phyloP scores from a whole-genome alignment of 2,329 filamentous ascomycete species.

The Penicillium hordei region DNA sequence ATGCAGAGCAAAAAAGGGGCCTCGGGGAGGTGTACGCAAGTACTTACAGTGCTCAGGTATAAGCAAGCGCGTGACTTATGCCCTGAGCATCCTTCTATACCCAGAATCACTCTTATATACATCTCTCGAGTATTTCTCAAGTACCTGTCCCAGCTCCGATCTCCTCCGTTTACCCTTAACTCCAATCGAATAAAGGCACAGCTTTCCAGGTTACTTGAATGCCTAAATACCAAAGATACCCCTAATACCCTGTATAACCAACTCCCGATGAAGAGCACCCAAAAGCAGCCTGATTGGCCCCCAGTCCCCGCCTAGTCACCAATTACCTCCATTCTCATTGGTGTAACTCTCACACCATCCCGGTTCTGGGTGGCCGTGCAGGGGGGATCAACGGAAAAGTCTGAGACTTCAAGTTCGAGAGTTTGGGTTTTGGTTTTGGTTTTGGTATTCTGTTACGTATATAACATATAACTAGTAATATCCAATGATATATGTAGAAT shows the following conservation, averaged over 20 bases:
- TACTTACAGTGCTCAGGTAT: too few species aligned
- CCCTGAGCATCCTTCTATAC: background rate
- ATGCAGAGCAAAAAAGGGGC: too few species aligned
- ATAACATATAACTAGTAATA: background rate
- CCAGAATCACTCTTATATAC: too few species aligned
- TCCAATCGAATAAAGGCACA: background rate
- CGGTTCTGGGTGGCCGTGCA: conserved; percentile 24
- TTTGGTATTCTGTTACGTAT: background rate
- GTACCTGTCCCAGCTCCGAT: background rate
- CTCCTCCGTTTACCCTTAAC: background rate
- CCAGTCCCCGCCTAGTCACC: background rate
- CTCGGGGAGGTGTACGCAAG: background rate
- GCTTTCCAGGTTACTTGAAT: background rate
- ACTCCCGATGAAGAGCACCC: conserved; percentile 22
- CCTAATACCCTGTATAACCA: conserved; percentile 6
- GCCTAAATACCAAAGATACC: background rate
- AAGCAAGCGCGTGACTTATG: background rate
- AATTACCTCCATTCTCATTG: conserved; percentile 20
- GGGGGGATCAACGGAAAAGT: conserved; percentile 11
- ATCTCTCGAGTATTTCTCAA: background rate
- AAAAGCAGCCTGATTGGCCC: conserved; percentile 27
- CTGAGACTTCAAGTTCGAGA: conserved; percentile 1
- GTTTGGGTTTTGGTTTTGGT: background rate
- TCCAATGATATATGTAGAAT: too few species aligned
- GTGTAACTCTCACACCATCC: conserved; percentile 18